These are phyloP conservation scores for Xerocomus potaroensis DNA, from an alignment of 768 basidiomycete genomes.

Conservation along the genomic window DNA sequence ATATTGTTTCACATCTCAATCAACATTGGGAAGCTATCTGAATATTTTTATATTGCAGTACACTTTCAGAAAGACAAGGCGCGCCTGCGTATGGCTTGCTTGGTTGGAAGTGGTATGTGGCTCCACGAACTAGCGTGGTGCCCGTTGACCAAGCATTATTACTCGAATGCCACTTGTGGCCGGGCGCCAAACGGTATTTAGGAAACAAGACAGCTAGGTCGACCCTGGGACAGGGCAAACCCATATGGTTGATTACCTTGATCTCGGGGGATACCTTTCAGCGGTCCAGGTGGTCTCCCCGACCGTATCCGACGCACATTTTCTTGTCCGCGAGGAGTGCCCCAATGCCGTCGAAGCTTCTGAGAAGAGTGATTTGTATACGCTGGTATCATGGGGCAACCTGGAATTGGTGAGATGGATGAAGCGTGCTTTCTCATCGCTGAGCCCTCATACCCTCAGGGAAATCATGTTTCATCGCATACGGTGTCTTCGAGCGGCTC, in stretches of 20 bases:
- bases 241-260: neutral
- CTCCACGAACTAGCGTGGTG: no score
- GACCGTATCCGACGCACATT: neutral
- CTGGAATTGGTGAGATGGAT: neutral
- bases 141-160: no score
- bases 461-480: neutral
- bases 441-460: neutral
- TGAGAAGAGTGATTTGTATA: neutral
- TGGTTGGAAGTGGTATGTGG: no score
- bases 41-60: no score
- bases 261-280: neutral
- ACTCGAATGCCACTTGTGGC: no score
- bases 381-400: neutral
- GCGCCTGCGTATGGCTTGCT: no score
- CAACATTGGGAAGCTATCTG: no score
- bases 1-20: no score
- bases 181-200: neutral
- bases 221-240: neutral
- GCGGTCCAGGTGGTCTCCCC: neutral
- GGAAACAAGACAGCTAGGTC: neutral
- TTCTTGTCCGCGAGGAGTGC: neutral
- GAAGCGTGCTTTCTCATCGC: neutral
- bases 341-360: neutral
- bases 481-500: neutral
- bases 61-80: no score